phyloP scores from a whole-genome alignment of 2,329 filamentous ascomycete genomes.

The Paecilomyces niveus region DNA sequence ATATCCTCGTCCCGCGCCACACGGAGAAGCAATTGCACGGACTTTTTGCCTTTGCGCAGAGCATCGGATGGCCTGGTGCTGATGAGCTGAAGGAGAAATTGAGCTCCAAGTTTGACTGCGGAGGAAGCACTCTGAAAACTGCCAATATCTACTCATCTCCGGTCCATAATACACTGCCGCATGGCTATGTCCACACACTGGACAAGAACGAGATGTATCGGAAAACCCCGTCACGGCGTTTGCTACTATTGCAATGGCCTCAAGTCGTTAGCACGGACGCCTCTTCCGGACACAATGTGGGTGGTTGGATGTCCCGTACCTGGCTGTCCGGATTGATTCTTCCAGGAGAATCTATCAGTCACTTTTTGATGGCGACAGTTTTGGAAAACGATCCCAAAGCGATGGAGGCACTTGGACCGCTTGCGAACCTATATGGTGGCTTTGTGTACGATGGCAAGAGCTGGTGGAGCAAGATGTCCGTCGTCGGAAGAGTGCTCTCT shows the following conservation, averaged over 20 bases:
- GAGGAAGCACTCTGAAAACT: constrained; percentile 9
- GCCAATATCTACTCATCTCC: constrained; percentile 9
- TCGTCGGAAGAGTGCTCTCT: constrained; percentile 49
- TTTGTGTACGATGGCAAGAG: constrained; percentile 44
- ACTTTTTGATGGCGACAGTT: constrained; percentile 50
- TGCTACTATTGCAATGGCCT: constrained; percentile 18
- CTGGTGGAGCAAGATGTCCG: constrained; percentile 52
- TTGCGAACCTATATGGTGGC: constrained; percentile 48
- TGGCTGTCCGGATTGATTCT: constrained; percentile 50
- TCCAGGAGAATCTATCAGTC: constrained; percentile 47
- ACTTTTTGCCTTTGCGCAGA: constrained; percentile 44
- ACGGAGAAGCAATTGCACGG: constrained; percentile 42
- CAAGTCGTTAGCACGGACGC: constrained; percentile 4
- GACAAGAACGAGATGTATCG: constrained; percentile 24
- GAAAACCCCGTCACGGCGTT: constrained; percentile 18
- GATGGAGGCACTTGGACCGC: constrained; percentile 42
- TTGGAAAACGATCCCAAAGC: constrained; percentile 49
- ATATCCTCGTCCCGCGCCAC: constrained; percentile 28
- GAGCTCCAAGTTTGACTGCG: constrained; percentile 25
- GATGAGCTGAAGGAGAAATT: constrained; percentile 31
- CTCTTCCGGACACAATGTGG: constrained; percentile 22
- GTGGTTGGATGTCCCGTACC: constrained; percentile 50
- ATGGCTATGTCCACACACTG: constrained; percentile 6
- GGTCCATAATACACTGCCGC: constrained; percentile 1
- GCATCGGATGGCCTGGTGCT: constrained; percentile 43